Evolutionary conservation across 225 moss, liverwort and hornwort species (phyloP), one percentile per base, ranked within the genome.

Genomic region (Thuidium tamariscinum): DNA sequence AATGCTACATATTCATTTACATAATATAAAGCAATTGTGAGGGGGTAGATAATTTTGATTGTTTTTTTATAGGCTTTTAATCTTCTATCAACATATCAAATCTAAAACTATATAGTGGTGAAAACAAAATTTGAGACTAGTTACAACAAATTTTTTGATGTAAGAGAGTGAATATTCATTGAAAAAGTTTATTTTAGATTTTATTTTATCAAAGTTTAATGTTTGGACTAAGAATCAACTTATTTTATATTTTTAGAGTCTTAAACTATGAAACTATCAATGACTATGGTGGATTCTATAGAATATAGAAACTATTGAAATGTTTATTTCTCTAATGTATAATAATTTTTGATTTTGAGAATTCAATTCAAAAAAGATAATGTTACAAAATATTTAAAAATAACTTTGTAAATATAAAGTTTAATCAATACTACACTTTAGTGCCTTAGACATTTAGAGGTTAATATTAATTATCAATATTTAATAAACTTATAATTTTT

Each of bases 321-420:
- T 13, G 0, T 10, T 9, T 25, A 37, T 10, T 36, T 23, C 1
- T 37, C 10, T 16, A 16, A 25, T 25, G 6, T 25, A 0, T 10
- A 36, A 10, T 37, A 16, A 10, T 16, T 55, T 0, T 36, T 36
- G 9, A 25, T 54, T 75, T 23, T 36, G 2, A 36, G 3, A 25
- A 25, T 23, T n/a, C 52, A n/a, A n/a, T 36, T 0, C 0, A 1
- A 3, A 8, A 51, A 23, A 0, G 1, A 36, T 51, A 51, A 21
- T n/a, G 12, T 51, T 13, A 13, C 11, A 34, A n/a, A 3, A 30
- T 20, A 21, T 34, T 32, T 51, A 13, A 34, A 5, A 52, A 7
- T 13, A 13, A 5, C 21, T 46, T 5, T 14, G 8, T 21, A 32
- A 27, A 15, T 42, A 7, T 21, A 56, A 16, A 0, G 0, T 56